Conservation (phyloP, 148 eudicot species). For the Heliamphora exappendiculata region DNA sequence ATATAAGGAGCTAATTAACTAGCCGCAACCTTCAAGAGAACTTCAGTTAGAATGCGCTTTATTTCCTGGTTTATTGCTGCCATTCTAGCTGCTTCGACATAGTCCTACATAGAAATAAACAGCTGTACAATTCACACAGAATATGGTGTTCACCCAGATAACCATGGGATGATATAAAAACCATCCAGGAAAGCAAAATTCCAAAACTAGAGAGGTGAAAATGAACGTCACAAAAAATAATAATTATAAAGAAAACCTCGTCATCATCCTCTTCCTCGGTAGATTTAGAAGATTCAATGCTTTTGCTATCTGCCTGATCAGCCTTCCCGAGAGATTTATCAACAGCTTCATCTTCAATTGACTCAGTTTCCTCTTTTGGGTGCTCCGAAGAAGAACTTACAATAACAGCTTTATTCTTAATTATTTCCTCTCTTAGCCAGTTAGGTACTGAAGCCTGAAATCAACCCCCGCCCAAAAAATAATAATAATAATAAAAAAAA, state of each 20-base stretch:
- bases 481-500: no score
- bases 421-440: slow-evolving; percentile 98
- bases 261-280: slow-evolving; percentile 82
- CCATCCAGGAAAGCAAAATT: slow-evolving; percentile 3
- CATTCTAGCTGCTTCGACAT: slow-evolving; percentile 69
- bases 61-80: slow-evolving; percentile 90
- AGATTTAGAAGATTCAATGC: slow-evolving; percentile 67
- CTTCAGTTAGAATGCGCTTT: slow-evolving; percentile 92
- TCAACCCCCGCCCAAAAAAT: no score
- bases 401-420: slow-evolving; percentile 73
- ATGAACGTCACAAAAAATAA: slow-evolving; percentile 1
- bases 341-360: slow-evolving; percentile 59
- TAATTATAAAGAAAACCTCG: slow-evolving; percentile 38
- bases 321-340: slow-evolving; percentile 45
- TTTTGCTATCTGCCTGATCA: slow-evolving; percentile 77
- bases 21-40: slow-evolving; percentile 72
- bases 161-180: neutral
- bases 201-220: neutral
- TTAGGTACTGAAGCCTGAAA: slow-evolving; percentile 85
- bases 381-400: slow-evolving; percentile 45
- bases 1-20: neutral
- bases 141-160: neutral
- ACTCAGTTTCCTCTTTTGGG: slow-evolving; percentile 42
- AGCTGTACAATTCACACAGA: neutral
- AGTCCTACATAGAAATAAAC: slow-evolving; percentile 47